Percentiles rank a stretch among this genome's conserved stretches.
phyloP scores from a whole-genome alignment of 1,284 basidiomycete genomes.

The Quambalaria eucalypti region DNA sequence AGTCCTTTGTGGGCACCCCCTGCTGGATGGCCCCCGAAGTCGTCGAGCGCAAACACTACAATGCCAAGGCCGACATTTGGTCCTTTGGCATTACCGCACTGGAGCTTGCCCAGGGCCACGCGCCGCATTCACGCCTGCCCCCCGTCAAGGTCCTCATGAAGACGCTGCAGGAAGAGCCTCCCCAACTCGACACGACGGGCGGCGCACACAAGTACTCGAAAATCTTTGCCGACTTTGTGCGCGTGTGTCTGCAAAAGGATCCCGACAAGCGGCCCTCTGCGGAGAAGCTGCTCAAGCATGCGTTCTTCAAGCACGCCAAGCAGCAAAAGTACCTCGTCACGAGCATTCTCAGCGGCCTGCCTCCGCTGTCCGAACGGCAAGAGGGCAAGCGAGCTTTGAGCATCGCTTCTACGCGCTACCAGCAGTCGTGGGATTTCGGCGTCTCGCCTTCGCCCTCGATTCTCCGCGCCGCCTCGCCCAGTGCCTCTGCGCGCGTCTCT shows the following conservation, averaged over 20 bases:
- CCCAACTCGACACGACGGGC: constrained; percentile 62
- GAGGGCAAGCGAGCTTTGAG: constrained; percentile 22
- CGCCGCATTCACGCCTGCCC: constrained; percentile 67
- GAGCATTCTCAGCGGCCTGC: constrained; percentile 55
- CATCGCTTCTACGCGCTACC: constrained; percentile 22
- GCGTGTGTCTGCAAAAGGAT: constrained; percentile 72
- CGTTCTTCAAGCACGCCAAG: constrained; percentile 69
- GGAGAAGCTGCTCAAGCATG: constrained; percentile 64
- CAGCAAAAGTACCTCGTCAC: constrained; percentile 65
- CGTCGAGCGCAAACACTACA: constrained; percentile 71
- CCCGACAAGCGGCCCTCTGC: constrained; percentile 70
- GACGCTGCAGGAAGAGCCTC: constrained; percentile 51
- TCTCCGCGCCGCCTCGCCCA: not conserved
- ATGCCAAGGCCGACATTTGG: constrained; percentile 75
- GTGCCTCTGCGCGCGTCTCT: no score
- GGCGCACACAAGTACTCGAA: constrained; percentile 70
- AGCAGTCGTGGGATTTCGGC: constrained; percentile 35
- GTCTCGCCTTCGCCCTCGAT: constrained; percentile 11
- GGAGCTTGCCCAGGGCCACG: constrained; percentile 71
- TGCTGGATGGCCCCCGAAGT: constrained; percentile 92
- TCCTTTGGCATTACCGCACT: constrained; percentile 78
- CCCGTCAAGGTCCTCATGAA: constrained; percentile 66
- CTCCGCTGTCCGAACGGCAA: constrained; percentile 30
- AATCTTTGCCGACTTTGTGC: constrained; percentile 69
- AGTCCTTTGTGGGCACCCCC: constrained; percentile 82